Percentiles rank a stretch among this genome's conserved stretches.
Conservation (phyloP, 148 eudicot genomes). For the Vaccinium corymbosum region DNA sequence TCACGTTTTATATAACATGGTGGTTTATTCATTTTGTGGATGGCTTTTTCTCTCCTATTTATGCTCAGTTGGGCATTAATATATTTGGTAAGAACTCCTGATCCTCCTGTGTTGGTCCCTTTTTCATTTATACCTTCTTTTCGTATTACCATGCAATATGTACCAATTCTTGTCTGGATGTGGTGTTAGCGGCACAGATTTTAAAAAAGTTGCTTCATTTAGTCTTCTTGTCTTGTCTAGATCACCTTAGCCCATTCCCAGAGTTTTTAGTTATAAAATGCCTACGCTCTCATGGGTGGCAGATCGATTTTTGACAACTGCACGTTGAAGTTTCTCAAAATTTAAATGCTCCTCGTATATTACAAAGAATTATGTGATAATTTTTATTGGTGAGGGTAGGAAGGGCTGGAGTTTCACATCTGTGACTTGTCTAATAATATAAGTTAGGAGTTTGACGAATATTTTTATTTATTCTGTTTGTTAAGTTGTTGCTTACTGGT, state of each 20-base stretch:
- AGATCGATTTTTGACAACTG: not conserved
- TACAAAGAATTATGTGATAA: not conserved
- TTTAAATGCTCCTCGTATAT: not conserved
- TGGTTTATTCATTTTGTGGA: slow-evolving; percentile 91
- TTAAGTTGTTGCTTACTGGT: not conserved
- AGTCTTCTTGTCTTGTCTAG: not conserved
- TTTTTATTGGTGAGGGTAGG: not conserved
- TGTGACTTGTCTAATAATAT: not conserved
- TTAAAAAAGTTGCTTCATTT: not conserved
- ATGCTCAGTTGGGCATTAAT: slow-evolving; percentile 80
- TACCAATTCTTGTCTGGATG: not conserved
- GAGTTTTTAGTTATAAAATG: not conserved
- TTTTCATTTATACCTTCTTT: not conserved
- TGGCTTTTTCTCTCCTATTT: slow-evolving; percentile 85
- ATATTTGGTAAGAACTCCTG: slow-evolving; percentile 56
- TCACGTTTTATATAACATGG: slow-evolving; percentile 85
- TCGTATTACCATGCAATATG: not conserved
- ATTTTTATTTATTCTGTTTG: not conserved
- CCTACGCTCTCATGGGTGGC: not conserved
- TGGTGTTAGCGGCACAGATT: not conserved
- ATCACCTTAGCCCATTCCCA: not conserved
- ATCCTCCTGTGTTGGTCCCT: not conserved
- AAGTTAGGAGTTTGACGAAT: not conserved
- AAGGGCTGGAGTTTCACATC: slow-evolving; percentile 1
- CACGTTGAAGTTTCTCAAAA: not conserved